phyloP scores from a whole-genome alignment of 805 yeast species.

The Spathaspora passalidarum region DNA sequence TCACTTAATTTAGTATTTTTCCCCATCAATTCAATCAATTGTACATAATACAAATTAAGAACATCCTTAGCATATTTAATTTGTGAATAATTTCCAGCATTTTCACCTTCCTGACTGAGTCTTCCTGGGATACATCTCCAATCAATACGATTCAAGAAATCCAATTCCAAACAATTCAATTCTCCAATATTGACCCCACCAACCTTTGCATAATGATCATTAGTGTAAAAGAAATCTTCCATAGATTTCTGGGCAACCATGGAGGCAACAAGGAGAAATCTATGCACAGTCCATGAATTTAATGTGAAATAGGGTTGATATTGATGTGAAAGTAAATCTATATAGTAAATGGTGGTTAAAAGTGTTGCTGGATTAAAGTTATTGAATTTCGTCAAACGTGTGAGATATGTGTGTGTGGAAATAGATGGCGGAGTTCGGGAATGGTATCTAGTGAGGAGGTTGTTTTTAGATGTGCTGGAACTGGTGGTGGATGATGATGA shows the following conservation, averaged over 20 bases:
- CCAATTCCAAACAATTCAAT: slow-evolving; percentile 82
- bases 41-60: slow-evolving; percentile 36
- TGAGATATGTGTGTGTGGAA: slow-evolving; percentile 71
- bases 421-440: slow-evolving; percentile 91
- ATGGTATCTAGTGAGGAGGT: slow-evolving; percentile 78
- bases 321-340: slow-evolving; percentile 76
- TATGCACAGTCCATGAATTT: slow-evolving; percentile 89
- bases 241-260: slow-evolving; percentile 87
- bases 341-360: slow-evolving; percentile 81
- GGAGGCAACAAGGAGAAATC: slow-evolving; percentile 86
- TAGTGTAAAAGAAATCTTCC: slow-evolving; percentile 92
- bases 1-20: slow-evolving; percentile 15
- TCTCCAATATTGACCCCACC: slow-evolving; percentile 89
- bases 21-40: slow-evolving; percentile 41
- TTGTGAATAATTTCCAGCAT: slow-evolving; percentile 11
- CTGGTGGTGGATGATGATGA: slow-evolving; percentile 15
- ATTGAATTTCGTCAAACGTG: slow-evolving; percentile 78
- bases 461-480: slow-evolving; percentile 5
- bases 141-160: slow-evolving; percentile 74
- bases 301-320: slow-evolving; percentile 75
- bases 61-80: slow-evolving; percentile 37
- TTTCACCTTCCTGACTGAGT: slow-evolving; percentile 10
- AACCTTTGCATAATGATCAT: slow-evolving; percentile 90
- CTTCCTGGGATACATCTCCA: slow-evolving; percentile 53
- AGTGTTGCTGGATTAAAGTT: slow-evolving; percentile 81